Evolutionary conservation across 768 basidiomycete genomes (phyloP), one percentile per base, ranked within the genome.

Genomic region (Favolaschia claudopus): DNA sequence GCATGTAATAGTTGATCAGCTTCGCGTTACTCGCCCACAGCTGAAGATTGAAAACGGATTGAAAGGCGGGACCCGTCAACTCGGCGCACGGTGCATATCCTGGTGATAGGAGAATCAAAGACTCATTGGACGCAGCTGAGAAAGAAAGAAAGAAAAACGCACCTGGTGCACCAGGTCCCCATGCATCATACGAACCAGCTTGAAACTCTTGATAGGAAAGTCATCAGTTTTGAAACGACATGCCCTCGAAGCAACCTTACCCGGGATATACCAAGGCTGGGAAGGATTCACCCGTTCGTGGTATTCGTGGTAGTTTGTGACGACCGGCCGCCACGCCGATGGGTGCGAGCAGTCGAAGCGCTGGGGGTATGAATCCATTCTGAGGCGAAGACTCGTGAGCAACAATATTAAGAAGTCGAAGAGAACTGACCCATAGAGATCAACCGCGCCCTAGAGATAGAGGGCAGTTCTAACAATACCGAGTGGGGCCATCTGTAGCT

Each of bases 11-110:
- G 66, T 85, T 92, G 59, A 93, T 85, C 46, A 95, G 65, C 67
- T 93, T 95, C 5, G 86, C 89, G 70, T 93, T 94, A 47, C 84
- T 82, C 9, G 92, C 91, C 89, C 89, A 92, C 44, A 92, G 79
- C 50, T 89, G 78, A 49, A 86, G 79, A 65, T 95, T 86, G 73
- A 93, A 94, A 6, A 94, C 93, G 37, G 86, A 88, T 71, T 87
- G 81, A 72, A 92, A 93, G 64, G 87, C 80, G 1, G 88, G 76
- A 3, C 89, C 90, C 15, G 91, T 93, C 58, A 93, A 76, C 4
- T 78, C 74, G 24, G 82, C 79, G 68, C 92, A 93, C 6, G 83
- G 76, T 1, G 75, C 80, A 67, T 92, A 93, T 28, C 89, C 87
- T 85, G 61, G 9, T 9, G 12, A 3, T 1, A 22, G n/a, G n/a